A percentile compares a stretch with the other conserved stretches of the same genome.
Evolutionary conservation across 1,284 basidiomycete genomes (phyloP).

Genomic region (Boletus mariae): DNA sequence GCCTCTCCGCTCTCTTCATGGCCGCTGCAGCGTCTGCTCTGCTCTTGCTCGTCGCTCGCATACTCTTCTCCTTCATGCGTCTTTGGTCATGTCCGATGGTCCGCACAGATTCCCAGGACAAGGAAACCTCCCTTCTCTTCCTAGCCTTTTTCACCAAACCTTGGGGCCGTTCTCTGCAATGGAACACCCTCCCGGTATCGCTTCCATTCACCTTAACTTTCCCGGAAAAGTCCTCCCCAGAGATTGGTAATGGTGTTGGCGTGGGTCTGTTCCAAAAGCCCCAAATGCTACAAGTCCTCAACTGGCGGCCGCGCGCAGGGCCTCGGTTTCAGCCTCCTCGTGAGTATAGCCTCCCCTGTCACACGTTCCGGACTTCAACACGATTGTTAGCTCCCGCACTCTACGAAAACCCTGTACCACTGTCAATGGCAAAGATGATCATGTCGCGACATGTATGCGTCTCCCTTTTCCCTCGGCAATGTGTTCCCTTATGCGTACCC

Average conservation of each 20-base stretch:
- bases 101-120: slow-evolving; percentile 15
- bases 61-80: slow-evolving; percentile 29
- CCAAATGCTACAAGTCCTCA: slow-evolving; percentile 17
- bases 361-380: slow-evolving; percentile 1
- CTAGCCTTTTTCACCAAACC: slow-evolving; percentile 4
- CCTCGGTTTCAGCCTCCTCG: slow-evolving; percentile 33
- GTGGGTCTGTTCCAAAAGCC: slow-evolving; percentile 7
- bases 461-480: neutral
- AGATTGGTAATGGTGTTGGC: slow-evolving; percentile 5
- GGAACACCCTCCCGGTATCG: slow-evolving; percentile 27
- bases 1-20: slow-evolving; percentile 32
- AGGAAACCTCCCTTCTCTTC: slow-evolving; percentile 5
- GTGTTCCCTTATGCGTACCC: neutral
- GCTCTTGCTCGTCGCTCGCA: slow-evolving; percentile 30
- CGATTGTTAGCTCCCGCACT: slow-evolving; percentile 26
- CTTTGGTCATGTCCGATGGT: slow-evolving; percentile 26
- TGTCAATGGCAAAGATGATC: slow-evolving; percentile 35
- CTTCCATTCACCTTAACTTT: slow-evolving; percentile 26
- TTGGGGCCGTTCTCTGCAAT: slow-evolving; percentile 23
- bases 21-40: slow-evolving; percentile 27
- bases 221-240: slow-evolving; percentile 21
- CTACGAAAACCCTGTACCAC: slow-evolving; percentile 32
- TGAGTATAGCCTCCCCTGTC: slow-evolving; percentile 14
- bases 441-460: slow-evolving; percentile 32
- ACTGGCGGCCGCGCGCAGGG: slow-evolving; percentile 22